Evolutionary conservation across 495 filamentous ascomycete genomes (phyloP).

Genomic region (Cladorrhinum samala): DNA sequence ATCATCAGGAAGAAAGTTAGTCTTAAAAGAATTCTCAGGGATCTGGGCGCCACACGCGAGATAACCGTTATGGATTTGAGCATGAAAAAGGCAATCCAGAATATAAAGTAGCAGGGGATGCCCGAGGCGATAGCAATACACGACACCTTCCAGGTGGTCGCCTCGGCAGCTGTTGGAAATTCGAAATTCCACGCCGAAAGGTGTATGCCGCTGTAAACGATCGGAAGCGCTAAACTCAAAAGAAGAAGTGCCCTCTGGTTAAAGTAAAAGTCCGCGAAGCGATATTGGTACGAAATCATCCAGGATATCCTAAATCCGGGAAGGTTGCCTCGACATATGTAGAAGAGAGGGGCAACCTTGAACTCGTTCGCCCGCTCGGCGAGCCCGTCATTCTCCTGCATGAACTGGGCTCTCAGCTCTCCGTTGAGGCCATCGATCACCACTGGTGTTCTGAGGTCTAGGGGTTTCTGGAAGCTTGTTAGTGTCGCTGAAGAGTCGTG

Average conservation of each 20-base stretch:
- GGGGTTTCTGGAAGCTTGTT: background rate
- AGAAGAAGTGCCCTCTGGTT: background rate
- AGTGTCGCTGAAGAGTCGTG: no score
- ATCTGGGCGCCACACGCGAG: no score
- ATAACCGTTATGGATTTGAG: no score
- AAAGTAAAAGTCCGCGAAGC: background rate
- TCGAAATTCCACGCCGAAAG: slow-evolving; percentile 7
- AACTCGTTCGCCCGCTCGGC: no score
- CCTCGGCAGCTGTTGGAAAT: slow-evolving; percentile 7
- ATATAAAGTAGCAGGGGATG: background rate
- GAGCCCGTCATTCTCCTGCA: no score
- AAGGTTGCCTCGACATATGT: background rate
- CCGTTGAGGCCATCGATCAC: no score
- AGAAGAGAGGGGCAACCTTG: no score
- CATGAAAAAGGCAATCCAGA: no score
- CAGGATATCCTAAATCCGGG: background rate
- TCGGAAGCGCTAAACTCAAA: background rate
- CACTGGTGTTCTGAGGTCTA: no score
- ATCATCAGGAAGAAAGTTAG: no score
- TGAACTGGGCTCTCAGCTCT: background rate
- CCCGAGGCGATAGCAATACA: background rate
- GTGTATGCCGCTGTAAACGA: slow-evolving; percentile 7
- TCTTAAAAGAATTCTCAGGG: no score
- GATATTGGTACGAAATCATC: no score
- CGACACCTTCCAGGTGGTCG: background rate